Percentiles rank a stretch among this genome's conserved stretches.
Evolutionary conservation across 1,284 basidiomycete species (phyloP).

Genomic region (Schizophyllum amplum): DNA sequence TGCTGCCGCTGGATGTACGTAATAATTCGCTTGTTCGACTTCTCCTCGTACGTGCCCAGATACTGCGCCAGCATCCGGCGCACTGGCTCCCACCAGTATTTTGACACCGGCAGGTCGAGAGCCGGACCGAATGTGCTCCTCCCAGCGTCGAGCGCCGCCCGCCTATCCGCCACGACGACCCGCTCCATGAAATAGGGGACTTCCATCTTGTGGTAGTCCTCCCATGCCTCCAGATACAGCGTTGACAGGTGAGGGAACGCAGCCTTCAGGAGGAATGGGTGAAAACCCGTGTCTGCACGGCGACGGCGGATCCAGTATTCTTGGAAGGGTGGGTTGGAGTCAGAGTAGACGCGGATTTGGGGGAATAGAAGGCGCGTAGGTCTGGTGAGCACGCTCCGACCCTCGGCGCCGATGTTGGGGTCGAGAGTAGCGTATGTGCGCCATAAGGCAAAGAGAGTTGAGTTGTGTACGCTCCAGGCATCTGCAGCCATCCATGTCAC

Average conservation of each 20-base stretch:
- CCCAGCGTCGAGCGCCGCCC: slow-evolving; percentile 39
- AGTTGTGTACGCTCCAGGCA: slow-evolving; percentile 41
- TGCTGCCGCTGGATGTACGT: slow-evolving; percentile 69
- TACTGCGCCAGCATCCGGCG: slow-evolving; percentile 45
- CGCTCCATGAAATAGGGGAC: slow-evolving; percentile 70
- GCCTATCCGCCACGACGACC: slow-evolving; percentile 67
- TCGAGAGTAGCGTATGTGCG: slow-evolving; percentile 69
- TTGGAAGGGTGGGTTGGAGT: slow-evolving; percentile 39
- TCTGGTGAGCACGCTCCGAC: slow-evolving; percentile 46
- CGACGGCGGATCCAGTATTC: slow-evolving; percentile 35
- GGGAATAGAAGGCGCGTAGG: slow-evolving; percentile 72
- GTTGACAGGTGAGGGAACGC: slow-evolving; percentile 66
- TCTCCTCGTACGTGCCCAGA: slow-evolving; percentile 28
- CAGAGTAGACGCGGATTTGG: slow-evolving; percentile 48
- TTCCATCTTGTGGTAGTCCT: slow-evolving; percentile 59
- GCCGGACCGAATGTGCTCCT: slow-evolving; percentile 45
- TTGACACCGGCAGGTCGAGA: slow-evolving; percentile 46
- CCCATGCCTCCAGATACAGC: slow-evolving; percentile 69
- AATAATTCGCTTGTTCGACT: slow-evolving; percentile 40
- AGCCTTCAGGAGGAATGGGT: slow-evolving; percentile 55
- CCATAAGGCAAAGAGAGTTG: slow-evolving; percentile 75
- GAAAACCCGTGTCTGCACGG: slow-evolving; percentile 48
- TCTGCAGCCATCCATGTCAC: slow-evolving; percentile 47
- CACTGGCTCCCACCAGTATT: slow-evolving; percentile 71
- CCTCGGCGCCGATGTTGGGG: slow-evolving; percentile 39